Evolutionary conservation across 768 basidiomycete species (phyloP).

Genomic region (Amanita muscaria): DNA sequence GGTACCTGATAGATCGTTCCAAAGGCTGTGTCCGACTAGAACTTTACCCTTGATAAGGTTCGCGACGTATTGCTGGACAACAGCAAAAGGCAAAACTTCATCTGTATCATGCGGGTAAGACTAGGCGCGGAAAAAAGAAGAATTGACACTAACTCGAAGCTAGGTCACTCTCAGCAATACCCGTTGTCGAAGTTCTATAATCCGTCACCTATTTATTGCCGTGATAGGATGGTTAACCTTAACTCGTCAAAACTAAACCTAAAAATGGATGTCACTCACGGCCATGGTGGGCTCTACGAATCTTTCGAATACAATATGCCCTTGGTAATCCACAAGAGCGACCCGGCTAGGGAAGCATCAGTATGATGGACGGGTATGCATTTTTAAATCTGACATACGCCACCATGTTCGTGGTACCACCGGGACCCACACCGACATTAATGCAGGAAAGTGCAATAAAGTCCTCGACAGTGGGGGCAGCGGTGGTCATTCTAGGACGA

Average conservation of each 20-base stretch:
- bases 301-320: conserved; percentile 50
- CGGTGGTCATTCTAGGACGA: conserved; percentile 23
- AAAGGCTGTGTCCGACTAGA: conserved; percentile 68
- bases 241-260: neutral
- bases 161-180: conserved; percentile 34
- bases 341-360: conserved; percentile 27
- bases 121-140: conserved; percentile 1
- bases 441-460: conserved; percentile 54
- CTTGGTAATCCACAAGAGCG: conserved; percentile 48
- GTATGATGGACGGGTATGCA: conserved; percentile 1
- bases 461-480: conserved; percentile 30
- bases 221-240: neutral
- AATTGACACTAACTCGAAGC: conserved; percentile 25
- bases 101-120: conserved; percentile 28
- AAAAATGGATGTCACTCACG: conserved; percentile 18
- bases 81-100: conserved; percentile 44
- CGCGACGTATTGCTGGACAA: conserved; percentile 61
- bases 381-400: conserved; percentile 45
- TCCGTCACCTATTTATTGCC: conserved; percentile 51
- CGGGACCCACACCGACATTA: conserved; percentile 73
- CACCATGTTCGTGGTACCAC: conserved; percentile 74
- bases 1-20: conserved; percentile 74
- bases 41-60: conserved; percentile 61
- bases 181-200: conserved; percentile 61
- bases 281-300: conserved; percentile 57